Conservation (phyloP, 2,329 filamentous ascomycete genomes). For the Lomentospora prolificans region DNA sequence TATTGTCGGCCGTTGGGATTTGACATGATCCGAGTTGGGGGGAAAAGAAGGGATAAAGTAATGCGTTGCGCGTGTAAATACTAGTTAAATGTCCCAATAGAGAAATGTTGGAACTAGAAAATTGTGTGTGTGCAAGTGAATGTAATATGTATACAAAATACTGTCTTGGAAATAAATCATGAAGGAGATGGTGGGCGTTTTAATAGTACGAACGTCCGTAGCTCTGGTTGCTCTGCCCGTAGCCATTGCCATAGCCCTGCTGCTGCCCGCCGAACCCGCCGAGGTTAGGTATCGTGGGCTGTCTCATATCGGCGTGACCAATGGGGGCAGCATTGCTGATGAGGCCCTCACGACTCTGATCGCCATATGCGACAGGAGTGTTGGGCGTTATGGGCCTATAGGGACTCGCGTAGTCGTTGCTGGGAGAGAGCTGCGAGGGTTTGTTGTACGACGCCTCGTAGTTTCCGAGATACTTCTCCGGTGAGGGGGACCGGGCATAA, state of each 20-base stretch:
- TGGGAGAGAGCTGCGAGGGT: not conserved
- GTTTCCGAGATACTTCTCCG: conserved; percentile 17
- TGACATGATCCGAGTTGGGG: not conserved
- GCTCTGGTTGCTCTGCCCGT: not conserved
- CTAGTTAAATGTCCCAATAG: not conserved
- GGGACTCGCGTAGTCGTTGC: not conserved
- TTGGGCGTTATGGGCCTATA: conserved; percentile 25
- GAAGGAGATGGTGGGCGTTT: no score
- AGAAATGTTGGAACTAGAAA: not conserved
- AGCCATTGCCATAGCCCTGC: not conserved
- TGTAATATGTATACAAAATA: not conserved
- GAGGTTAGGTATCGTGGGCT: conserved; percentile 25
- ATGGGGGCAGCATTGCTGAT: conserved; percentile 26
- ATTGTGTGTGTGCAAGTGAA: not conserved
- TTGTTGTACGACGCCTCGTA: conserved; percentile 6
- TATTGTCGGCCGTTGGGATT: not conserved
- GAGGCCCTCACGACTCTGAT: conserved; percentile 24
- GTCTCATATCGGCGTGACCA: conserved; percentile 13
- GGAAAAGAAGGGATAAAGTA: not conserved
- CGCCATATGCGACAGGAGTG: conserved; percentile 13
- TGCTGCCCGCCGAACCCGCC: conserved; percentile 2
- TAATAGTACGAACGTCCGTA: not conserved
- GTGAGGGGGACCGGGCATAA: conserved; percentile 17
- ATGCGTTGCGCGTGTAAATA: not conserved
- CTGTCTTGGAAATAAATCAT: no score